A percentile compares a stretch with the other conserved stretches of the same genome.
Evolutionary conservation across 495 filamentous ascomycete genomes (phyloP).

Genomic region (Neurospora sp.): DNA sequence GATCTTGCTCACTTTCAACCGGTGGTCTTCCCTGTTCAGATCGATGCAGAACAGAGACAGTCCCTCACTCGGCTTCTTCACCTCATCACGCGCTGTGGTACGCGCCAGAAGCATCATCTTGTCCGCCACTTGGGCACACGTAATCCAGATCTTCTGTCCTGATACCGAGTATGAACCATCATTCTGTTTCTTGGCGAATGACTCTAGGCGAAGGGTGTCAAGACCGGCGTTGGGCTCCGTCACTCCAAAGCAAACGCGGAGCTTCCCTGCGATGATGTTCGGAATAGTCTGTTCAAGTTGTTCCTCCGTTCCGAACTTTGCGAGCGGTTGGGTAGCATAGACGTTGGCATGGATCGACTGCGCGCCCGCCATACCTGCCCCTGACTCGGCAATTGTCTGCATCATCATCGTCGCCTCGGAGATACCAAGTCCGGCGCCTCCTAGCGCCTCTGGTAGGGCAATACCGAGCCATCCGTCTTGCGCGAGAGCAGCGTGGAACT

Average conservation of each 20-base stretch:
- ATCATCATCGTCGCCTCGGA: constrained; percentile 80
- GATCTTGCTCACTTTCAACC: constrained; percentile 58
- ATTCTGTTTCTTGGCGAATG: constrained; percentile 41
- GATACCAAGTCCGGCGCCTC: constrained; percentile 66
- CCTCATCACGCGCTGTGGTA: constrained; percentile 56
- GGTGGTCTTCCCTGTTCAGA: constrained; percentile 46
- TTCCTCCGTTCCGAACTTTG: constrained; percentile 53
- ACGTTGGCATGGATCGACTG: constrained; percentile 67
- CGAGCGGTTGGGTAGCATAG: constrained; percentile 68
- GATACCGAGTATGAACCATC: constrained; percentile 50
- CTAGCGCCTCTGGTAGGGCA: constrained; percentile 60
- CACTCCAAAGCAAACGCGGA: constrained; percentile 59
- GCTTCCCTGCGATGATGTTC: constrained; percentile 57
- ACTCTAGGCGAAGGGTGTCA: constrained; percentile 60
- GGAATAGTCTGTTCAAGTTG: constrained; percentile 54
- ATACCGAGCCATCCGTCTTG: constrained; percentile 78
- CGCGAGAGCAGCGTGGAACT: constrained; percentile 66
- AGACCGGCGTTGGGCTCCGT: constrained; percentile 59
- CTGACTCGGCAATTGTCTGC: constrained; percentile 68
- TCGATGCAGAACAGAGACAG: constrained; percentile 71
- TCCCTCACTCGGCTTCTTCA: constrained; percentile 56
- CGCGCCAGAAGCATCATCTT: constrained; percentile 74
- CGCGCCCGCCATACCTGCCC: constrained; percentile 69
- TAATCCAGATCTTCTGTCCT: constrained; percentile 80
- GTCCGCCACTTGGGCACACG: constrained; percentile 63